Conservation (phyloP, 1,284 basidiomycete species). For the Cutaneotrichosporon cyanovorans region DNA sequence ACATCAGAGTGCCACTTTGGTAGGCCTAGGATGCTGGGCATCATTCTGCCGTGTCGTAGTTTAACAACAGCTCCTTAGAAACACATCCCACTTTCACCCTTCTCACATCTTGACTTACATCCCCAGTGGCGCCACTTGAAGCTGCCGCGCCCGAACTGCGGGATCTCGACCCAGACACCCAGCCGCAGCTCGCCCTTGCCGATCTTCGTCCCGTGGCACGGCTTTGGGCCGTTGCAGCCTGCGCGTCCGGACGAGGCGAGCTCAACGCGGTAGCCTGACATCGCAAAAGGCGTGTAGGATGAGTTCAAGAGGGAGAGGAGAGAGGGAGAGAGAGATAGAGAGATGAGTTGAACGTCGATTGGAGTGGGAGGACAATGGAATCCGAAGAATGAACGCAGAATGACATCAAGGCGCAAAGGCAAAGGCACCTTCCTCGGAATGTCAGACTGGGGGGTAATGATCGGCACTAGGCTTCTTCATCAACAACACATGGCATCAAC, state of each 20-base stretch:
- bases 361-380: no score
- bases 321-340: background rate
- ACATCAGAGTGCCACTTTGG: no score
- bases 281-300: background rate
- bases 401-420: no score
- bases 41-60: no score
- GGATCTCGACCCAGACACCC: conserved; percentile 67
- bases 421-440: no score
- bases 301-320: background rate
- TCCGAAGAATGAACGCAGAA: no score
- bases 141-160: conserved; percentile 53
- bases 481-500: no score
- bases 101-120: conserved; percentile 24
- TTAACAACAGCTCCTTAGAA: conserved; percentile 51
- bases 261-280: conserved; percentile 50
- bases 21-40: no score
- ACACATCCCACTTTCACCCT: conserved; percentile 34
- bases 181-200: conserved; percentile 64
- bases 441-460: no score
- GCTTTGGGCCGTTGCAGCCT: conserved; percentile 78
- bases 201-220: conserved; percentile 69
- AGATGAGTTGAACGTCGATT: no score
- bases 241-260: conserved; percentile 51
- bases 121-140: conserved; percentile 52
- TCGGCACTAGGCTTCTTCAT: no score